Evolutionary conservation across 106 monocot species (phyloP), one percentile per base, ranked within the genome.

Genomic region (Allium sativum): DNA sequence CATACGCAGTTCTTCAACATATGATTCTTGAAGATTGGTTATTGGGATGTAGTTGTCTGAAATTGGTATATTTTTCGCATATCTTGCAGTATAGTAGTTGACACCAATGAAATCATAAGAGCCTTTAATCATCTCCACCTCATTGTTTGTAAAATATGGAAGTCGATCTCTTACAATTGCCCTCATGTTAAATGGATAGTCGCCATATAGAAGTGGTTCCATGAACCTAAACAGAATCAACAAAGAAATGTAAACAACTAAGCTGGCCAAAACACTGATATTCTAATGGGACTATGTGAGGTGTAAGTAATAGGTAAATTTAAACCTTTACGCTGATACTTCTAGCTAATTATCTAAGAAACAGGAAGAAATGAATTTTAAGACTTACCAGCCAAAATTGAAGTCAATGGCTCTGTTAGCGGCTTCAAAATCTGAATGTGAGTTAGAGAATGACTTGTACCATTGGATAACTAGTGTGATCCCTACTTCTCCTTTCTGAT

Each of bases 51-150:
- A n/a, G 44, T 44, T 42, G 3, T 50, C 31, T 5, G 73, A 40
- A 0, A 62, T 11, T 8, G 55, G 52, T 12, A 56, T 22, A 19
- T 44, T 18, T 3, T 1, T 7, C 1, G 66, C 74, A 57, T 73
- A 82, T 54, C 19, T 58, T 12, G 77, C 3, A 1, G 70, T 74
- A 58, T 82, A 82, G 56, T 82, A 77, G 22, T 82, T 82, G 13
- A 81, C 20, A 3, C 81, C 81, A 19, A 81, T 64, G 55, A 76
- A 76, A 67, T 81, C 76, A 50, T 55, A 81, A 7, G 81, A 76
- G 10, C 62, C 69, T 11, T 43, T 64, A 13, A 82, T 6, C 66
- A 68, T 62, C 46, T 60, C 13, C 0, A 47, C 44, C 42, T 82
- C 67, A 9, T 70, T 31, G 0, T 21, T 12, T 0, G 82, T 78